phyloP scores from a whole-genome alignment of 2,329 filamentous ascomycete species.

The Penicillium sp. region DNA sequence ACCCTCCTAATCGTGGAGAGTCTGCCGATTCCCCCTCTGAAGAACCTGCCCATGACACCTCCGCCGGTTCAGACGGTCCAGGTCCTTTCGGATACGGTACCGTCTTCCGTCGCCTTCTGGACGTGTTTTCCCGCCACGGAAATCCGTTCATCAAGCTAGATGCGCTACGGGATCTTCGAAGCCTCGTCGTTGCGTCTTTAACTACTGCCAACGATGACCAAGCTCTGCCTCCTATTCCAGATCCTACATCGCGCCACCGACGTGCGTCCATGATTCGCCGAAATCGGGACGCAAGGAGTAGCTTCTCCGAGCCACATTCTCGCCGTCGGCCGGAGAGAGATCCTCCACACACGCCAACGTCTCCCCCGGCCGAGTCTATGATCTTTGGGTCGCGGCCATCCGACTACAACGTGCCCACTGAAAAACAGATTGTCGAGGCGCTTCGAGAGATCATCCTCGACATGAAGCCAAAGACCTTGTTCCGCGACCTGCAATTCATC shows the following conservation, averaged over 20 bases:
- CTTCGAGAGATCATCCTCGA: constrained; percentile 70
- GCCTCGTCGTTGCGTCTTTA: constrained; percentile 77
- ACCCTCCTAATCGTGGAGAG: constrained; percentile 23
- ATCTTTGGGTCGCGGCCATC: constrained; percentile 44
- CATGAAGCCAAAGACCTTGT: constrained; percentile 78
- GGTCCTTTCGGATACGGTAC: constrained; percentile 74
- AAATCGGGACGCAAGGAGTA: constrained; percentile 33
- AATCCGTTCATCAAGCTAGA: constrained; percentile 87
- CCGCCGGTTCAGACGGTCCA: constrained; percentile 31
- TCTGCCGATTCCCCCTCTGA: constrained; percentile 1
- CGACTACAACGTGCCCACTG: constrained; percentile 60
- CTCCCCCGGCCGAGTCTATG: constrained; percentile 35
- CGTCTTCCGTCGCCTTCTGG: constrained; percentile 78
- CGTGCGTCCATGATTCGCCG: constrained; percentile 16
- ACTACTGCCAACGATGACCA: constrained; percentile 57
- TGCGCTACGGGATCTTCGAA: constrained; percentile 80
- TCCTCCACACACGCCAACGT: constrained; percentile 27
- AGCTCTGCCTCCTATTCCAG: constrained; percentile 11
- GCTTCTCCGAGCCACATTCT: constrained; percentile 37
- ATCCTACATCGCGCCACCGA: constrained; percentile 11
- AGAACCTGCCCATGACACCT: neutral
- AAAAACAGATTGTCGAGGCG: constrained; percentile 67
- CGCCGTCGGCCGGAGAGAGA: constrained; percentile 23
- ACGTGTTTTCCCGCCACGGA: constrained; percentile 85
- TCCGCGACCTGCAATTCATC: constrained; percentile 78